Evolutionary conservation across 2,329 filamentous ascomycete genomes (phyloP), one percentile per base, ranked within the genome.

Genomic region (Calonectria pteridis): DNA sequence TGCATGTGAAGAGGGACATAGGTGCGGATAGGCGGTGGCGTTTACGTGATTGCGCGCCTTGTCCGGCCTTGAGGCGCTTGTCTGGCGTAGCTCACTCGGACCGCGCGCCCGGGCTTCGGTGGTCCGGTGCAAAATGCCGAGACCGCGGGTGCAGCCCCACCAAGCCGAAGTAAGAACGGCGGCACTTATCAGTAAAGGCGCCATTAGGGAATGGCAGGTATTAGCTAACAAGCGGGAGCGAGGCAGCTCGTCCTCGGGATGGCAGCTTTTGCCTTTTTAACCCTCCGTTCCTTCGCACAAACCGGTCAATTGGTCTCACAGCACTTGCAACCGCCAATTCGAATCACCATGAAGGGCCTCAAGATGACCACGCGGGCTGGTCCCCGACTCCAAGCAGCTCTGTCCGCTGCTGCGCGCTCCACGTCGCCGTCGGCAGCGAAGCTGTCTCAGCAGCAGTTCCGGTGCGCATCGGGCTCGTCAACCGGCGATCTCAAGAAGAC

Each of bases 401-500:
- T 81, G 68, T 77, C 76, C 58, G 71, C 76, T 63, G 65, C 69
- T 62, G 66, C 73, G 46, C 77, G 77, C 40, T 77, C 77, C 55
- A 76, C 77, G 73, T 79, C 78, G 69, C 69, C 75, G 58, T 75
- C 64, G 55, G 71, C 50, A 50, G 67, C n/a, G 51, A 68, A 50
- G 71, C 69, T 59, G 64, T 76, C 72, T 49, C 77, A 66, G 71
- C 77, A 81, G 74, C 77, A 81, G 74, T 72, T 77, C 67, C 81
- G 82, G 62, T 80, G 76, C 73, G 81, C 81, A 62, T 83, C 83
- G 46, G 76, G 74, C 28, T 77, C 79, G 31, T 75, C 80, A 20
- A 77, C 75, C 9, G 81, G 76, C 46, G 77, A 83, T 26, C 87
- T 90, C 76, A 87, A 84, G 80, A 93, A 89, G 85, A 97, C 95